Evolutionary conservation across 441 rosid genomes (phyloP).

Genomic region (Cnidoscolus chayamansa): DNA sequence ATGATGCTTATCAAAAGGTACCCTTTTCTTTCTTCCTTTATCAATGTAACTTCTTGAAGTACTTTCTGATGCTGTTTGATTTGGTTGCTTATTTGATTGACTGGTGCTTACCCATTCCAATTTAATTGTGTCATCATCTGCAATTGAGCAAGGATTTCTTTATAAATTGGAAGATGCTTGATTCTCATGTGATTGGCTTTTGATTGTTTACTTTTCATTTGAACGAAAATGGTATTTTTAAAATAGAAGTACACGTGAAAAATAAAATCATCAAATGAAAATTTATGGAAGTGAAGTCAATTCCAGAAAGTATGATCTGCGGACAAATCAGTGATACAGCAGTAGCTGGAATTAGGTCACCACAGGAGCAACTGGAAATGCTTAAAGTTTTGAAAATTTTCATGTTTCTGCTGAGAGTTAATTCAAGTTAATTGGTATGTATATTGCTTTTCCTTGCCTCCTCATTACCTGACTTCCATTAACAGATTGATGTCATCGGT

Average conservation of each 20-base stretch:
- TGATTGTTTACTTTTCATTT: neutral
- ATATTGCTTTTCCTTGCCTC: neutral
- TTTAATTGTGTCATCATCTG: too few relatives aligned
- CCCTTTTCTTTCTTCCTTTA: neutral
- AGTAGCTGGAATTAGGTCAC: neutral
- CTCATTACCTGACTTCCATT: neutral
- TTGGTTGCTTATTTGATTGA: too few relatives aligned
- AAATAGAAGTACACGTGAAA: too few relatives aligned
- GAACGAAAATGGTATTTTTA: neutral
- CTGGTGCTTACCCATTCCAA: too few relatives aligned
- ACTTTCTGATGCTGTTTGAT: neutral
- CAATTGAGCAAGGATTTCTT: too few relatives aligned
- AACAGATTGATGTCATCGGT: constrained; percentile 85
- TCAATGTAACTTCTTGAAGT: neutral
- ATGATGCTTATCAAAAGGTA: constrained; percentile 64
- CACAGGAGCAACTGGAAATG: neutral
- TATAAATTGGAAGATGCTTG: neutral
- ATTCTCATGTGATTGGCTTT: neutral
- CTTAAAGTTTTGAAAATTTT: too few relatives aligned
- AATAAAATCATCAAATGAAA: too few relatives aligned
- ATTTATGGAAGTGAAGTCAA: neutral
- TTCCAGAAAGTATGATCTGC: neutral
- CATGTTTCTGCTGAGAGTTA: neutral
- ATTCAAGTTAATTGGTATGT: neutral
- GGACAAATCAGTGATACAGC: neutral